Percentiles rank a stretch among this genome's conserved stretches.
Conservation (phyloP, 228 moss, liverwort and hornwort species). For the Sphagnum fallax region DNA sequence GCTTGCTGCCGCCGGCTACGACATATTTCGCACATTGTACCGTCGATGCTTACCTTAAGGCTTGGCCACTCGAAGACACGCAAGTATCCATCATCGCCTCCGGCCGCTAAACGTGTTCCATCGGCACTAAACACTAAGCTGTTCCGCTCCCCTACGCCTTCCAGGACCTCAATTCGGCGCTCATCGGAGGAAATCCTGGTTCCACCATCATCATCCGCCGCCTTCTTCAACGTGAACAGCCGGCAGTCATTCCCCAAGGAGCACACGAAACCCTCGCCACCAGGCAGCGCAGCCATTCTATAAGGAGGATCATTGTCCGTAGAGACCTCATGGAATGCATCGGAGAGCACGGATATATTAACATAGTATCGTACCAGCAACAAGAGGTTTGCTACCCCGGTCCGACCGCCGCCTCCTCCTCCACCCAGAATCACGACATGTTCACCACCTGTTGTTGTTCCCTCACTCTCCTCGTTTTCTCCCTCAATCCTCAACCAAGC, state of each 20-base stretch:
- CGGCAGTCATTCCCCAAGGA: constrained; percentile 41
- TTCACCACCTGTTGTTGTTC: neutral
- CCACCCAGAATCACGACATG: constrained; percentile 33
- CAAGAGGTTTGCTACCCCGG: constrained; percentile 33
- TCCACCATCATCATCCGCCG: constrained; percentile 7
- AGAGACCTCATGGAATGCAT: constrained; percentile 18
- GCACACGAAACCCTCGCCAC: constrained; percentile 27
- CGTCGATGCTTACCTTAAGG: constrained; percentile 8
- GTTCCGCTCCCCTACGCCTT: constrained; percentile 38
- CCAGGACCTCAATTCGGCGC: constrained; percentile 24
- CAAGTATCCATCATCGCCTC: constrained; percentile 41
- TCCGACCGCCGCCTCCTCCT: constrained; percentile 39
- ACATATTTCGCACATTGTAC: too few species aligned
- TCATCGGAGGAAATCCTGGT: constrained; percentile 17
- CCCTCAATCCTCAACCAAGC: constrained; percentile 18
- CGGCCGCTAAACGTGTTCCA: constrained; percentile 34
- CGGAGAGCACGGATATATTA: constrained; percentile 18
- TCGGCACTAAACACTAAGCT: constrained; percentile 33
- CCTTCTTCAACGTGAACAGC: constrained; percentile 16
- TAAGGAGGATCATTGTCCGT: constrained; percentile 38
- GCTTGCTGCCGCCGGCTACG: too few species aligned
- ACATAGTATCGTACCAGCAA: constrained; percentile 29
- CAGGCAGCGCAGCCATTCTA: constrained; percentile 31
- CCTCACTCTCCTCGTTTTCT: neutral
- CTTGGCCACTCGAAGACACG: constrained; percentile 39